These are phyloP conservation scores for Phytophthora boehmeriae DNA, from an alignment of 352 stramenopile species.

Conservation along the genomic window DNA sequence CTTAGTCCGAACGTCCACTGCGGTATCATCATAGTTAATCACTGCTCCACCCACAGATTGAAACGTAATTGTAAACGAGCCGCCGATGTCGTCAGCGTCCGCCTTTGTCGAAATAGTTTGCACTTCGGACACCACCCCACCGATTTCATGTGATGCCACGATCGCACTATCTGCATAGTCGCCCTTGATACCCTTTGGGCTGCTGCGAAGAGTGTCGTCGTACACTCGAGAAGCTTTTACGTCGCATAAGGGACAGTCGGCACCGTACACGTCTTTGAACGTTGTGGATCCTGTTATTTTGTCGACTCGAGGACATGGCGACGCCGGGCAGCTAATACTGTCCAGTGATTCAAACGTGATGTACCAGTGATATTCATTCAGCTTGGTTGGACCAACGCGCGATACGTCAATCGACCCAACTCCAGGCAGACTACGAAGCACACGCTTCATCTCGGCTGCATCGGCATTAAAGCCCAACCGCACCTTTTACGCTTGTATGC, in stretches of 20 bases:
- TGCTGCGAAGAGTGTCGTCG: conserved; percentile 41
- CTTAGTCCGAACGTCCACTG: conserved; percentile 73
- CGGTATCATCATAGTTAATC: conserved; percentile 77
- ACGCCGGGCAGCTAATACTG: conserved; percentile 48
- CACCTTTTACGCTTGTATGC: conserved; percentile 69
- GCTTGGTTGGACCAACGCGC: conserved; percentile 54
- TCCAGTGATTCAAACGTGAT: conserved; percentile 77
- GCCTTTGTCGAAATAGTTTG: conserved; percentile 59
- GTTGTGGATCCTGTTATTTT: conserved; percentile 43
- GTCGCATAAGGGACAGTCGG: conserved; percentile 45
- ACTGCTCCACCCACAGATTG: conserved; percentile 52
- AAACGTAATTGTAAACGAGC: conserved; percentile 75
- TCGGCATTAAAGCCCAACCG: conserved; percentile 58
- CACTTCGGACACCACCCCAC: conserved; percentile 66
- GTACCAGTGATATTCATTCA: conserved; percentile 69
- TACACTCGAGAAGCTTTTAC: conserved; percentile 41
- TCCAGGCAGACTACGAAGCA: conserved; percentile 50
- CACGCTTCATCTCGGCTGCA: conserved; percentile 51
- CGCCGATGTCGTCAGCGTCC: conserved; percentile 46
- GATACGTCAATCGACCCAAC: conserved; percentile 63
- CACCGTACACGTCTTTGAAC: conserved; percentile 51
- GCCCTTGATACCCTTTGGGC: conserved; percentile 42
- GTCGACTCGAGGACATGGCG: conserved; percentile 65
- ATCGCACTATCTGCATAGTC: conserved; percentile 51
- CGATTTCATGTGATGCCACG: conserved; percentile 54